Evolutionary conservation across 306 rosid species (phyloP).

Genomic region (Trifolium subterraneum): DNA sequence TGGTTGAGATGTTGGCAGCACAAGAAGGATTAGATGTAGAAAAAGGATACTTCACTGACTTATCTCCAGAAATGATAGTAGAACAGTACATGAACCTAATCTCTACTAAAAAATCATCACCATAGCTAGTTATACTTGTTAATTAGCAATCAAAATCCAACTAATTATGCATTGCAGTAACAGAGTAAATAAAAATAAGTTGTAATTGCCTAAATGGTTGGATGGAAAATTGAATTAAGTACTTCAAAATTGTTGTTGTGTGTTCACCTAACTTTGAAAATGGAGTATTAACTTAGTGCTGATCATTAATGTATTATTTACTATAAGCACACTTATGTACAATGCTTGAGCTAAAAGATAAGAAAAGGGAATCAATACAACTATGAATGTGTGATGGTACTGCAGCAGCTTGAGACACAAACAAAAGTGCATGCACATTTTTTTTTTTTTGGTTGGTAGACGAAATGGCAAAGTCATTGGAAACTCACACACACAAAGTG

Average conservation of each 20-base stretch:
- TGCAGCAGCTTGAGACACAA: no score
- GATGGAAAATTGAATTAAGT: constrained; percentile 30
- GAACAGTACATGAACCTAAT: constrained; percentile 58
- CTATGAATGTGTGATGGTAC: no score
- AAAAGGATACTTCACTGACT: constrained; percentile 80
- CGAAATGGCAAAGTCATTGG: no score
- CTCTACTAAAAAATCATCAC: constrained; percentile 44
- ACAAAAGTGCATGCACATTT: no score
- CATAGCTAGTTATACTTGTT: neutral
- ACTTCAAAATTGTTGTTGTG: constrained; percentile 27
- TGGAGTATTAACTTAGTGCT: constrained; percentile 20
- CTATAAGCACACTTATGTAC: constrained; percentile 51
- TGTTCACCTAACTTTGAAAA: constrained; percentile 40
- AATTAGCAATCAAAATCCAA: constrained; percentile 12
- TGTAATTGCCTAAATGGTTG: constrained; percentile 28
- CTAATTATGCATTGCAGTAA: constrained; percentile 10
- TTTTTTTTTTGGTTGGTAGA: no score
- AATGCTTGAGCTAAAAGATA: constrained; percentile 45
- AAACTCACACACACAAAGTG: no score
- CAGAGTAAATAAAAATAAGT: constrained; percentile 20
- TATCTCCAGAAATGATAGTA: constrained; percentile 69
- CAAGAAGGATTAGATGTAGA: constrained; percentile 82
- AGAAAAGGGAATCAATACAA: no score
- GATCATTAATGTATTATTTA: constrained; percentile 41
- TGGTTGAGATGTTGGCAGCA: constrained; percentile 70